Conservation (phyloP, 176 grass and related monocot genomes). For the Tuctoria greenei region DNA sequence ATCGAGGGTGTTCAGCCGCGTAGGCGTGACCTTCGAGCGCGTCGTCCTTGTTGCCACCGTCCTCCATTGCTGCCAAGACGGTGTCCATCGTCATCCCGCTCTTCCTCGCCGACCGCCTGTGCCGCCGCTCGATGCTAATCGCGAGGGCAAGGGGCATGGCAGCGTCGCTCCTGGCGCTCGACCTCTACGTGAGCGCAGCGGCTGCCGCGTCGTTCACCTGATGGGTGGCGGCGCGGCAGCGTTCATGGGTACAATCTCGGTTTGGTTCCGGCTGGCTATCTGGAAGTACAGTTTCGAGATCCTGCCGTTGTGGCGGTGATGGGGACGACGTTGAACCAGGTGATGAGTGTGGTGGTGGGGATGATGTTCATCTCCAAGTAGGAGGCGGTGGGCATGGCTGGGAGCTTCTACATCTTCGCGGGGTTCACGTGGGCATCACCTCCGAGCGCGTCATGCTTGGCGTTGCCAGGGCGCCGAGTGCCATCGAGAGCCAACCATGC, state of each 20-base stretch:
- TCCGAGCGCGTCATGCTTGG: too few species aligned
- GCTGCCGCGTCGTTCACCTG: not conserved
- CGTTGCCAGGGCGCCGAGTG: too few species aligned
- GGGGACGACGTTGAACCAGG: constrained; percentile 51
- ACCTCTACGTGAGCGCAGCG: not conserved
- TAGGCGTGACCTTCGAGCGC: constrained; percentile 33
- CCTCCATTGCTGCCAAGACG: constrained; percentile 49
- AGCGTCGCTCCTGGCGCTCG: constrained; percentile 33
- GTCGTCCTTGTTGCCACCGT: constrained; percentile 46
- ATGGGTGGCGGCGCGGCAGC: constrained; percentile 27
- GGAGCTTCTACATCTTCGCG: constrained; percentile 67
- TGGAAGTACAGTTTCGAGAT: constrained; percentile 63
- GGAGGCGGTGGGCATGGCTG: constrained; percentile 48
- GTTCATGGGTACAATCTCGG: constrained; percentile 58
- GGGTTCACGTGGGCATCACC: too few species aligned
- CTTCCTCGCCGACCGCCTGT: constrained; percentile 52
- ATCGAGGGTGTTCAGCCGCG: constrained; percentile 55
- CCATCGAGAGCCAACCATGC: too few species aligned
- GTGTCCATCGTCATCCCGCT: constrained; percentile 47
- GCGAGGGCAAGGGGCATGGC: constrained; percentile 57
- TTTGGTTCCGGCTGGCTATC: constrained; percentile 52
- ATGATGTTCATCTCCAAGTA: constrained; percentile 63
- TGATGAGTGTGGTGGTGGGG: constrained; percentile 51
- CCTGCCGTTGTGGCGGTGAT: constrained; percentile 57
- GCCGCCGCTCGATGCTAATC: constrained; percentile 63